These are phyloP conservation scores for Colletotrichum sp. DNA, from an alignment of 2,329 filamentous ascomycete species.

Conservation along the genomic window DNA sequence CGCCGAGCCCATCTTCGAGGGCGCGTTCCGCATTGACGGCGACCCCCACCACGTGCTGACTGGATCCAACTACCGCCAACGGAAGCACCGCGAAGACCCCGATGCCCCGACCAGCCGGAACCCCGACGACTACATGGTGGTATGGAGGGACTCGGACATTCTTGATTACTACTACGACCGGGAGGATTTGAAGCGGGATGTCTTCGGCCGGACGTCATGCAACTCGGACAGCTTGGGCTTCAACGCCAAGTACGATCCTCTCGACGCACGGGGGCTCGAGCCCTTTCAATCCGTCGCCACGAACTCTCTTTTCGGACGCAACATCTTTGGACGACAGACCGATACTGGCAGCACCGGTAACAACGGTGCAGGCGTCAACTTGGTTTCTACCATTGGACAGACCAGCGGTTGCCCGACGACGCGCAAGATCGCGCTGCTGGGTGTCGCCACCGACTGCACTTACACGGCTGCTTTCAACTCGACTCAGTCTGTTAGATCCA, in stretches of 20 bases:
- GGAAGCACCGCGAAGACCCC: constrained; percentile 76
- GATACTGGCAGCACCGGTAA: constrained; percentile 73
- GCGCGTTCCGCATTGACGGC: constrained; percentile 80
- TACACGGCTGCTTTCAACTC: constrained; percentile 78
- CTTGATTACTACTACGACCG: constrained; percentile 46
- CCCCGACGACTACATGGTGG: constrained; percentile 78
- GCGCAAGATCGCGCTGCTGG: constrained; percentile 90
- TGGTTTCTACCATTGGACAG: constrained; percentile 79
- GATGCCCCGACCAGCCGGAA: constrained; percentile 54
- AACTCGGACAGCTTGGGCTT: constrained; percentile 78
- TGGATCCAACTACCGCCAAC: constrained; percentile 73
- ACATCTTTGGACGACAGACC: constrained; percentile 76
- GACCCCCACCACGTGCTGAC: constrained; percentile 90
- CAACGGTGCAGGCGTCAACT: constrained; percentile 80
- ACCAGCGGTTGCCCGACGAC: constrained; percentile 85
- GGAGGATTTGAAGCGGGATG: constrained; percentile 69
- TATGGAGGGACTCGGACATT: constrained; percentile 93
- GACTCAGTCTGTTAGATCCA: constrained; percentile 67
- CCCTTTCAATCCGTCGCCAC: constrained; percentile 67
- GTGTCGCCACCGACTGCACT: constrained; percentile 90
- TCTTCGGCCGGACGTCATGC: constrained; percentile 60
- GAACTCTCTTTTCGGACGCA: constrained; percentile 72
- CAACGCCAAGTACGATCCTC: constrained; percentile 72
- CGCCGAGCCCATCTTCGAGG: constrained; percentile 81
- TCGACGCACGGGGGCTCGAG: constrained; percentile 46